Conservation (phyloP, 495 filamentous ascomycete species). For the Aspergillus steynii region DNA sequence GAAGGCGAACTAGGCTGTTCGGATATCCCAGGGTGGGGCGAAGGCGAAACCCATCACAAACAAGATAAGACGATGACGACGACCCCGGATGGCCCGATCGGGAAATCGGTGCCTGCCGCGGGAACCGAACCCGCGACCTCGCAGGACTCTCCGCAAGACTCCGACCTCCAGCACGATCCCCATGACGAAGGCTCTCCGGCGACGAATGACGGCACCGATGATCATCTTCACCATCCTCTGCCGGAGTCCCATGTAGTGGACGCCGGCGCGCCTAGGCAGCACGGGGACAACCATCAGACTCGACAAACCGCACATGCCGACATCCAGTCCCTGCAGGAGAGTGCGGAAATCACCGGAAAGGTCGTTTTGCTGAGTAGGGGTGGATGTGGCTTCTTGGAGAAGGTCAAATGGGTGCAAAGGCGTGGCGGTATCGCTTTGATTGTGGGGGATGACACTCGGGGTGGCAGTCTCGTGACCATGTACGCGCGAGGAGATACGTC, state of each 20-base stretch:
- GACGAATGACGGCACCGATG: constrained; percentile 83
- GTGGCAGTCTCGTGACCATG: constrained; percentile 89
- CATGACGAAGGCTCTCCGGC: constrained; percentile 26
- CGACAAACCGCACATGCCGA: constrained; percentile 70
- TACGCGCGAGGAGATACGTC: constrained; percentile 93
- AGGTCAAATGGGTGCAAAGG: constrained; percentile 93
- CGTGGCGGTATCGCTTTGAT: constrained; percentile 87
- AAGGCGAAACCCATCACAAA: constrained; percentile 42
- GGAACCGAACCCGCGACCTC: constrained; percentile 21
- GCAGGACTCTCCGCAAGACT: constrained; percentile 30
- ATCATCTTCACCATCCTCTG: constrained; percentile 77
- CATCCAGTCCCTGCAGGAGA: constrained; percentile 92
- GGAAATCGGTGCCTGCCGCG: constrained; percentile 29
- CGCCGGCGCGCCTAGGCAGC: constrained; percentile 32
- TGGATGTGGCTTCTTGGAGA: constrained; percentile 95
- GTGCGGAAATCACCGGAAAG: constrained; percentile 90
- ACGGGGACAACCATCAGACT: constrained; percentile 43
- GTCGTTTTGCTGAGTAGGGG: constrained; percentile 87
- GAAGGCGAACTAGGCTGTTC: constrained; percentile 96
- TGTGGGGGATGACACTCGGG: constrained; percentile 88
- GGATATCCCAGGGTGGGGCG: constrained; percentile 91
- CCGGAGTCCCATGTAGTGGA: constrained; percentile 43
- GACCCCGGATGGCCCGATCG: constrained; percentile 29
- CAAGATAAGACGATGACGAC: constrained; percentile 29
- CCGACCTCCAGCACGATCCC: constrained; percentile 22